Percentiles rank a stretch among this genome's conserved stretches.
Conservation (phyloP, 176 grass and related monocot genomes). For the Triticum monococcum region DNA sequence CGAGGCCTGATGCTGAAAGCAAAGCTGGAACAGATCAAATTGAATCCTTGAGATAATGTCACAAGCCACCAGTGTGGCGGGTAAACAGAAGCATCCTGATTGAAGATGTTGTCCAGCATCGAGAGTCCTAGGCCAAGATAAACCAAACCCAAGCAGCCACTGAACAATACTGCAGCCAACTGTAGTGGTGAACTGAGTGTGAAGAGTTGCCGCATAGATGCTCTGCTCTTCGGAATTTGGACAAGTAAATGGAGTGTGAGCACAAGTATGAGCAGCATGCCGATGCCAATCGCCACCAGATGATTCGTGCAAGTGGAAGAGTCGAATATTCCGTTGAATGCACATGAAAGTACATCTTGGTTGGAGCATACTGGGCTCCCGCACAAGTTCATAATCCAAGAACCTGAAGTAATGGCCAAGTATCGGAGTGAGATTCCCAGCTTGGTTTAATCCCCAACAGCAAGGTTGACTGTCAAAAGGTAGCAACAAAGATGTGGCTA, state of each 20-base stretch:
- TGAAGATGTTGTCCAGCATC: conserved; percentile 50
- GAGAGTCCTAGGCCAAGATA: conserved; percentile 50
- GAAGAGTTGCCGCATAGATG: conserved; percentile 10
- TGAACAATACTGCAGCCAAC: conserved; percentile 29
- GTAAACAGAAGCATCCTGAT: conserved; percentile 6
- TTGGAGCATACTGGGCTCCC: conserved; percentile 41
- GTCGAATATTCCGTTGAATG: conserved; percentile 24
- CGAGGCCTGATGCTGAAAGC: conserved; percentile 30
- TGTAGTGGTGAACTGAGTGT: conserved; percentile 26
- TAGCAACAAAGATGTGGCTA: not conserved
- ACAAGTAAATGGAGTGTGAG: conserved; percentile 45
- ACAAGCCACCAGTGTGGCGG: conserved; percentile 55
- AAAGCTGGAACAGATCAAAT: conserved; percentile 32
- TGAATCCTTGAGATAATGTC: conserved; percentile 48
- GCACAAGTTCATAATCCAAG: conserved; percentile 43
- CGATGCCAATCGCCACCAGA: conserved; percentile 24
- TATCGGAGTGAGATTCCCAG: not conserved
- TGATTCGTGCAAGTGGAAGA: conserved; percentile 82
- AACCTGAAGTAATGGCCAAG: conserved; percentile 34
- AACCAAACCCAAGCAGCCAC: conserved; percentile 49
- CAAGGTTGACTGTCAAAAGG: not conserved
- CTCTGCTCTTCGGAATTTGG: conserved; percentile 33
- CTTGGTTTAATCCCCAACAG: not conserved
- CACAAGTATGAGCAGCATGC: conserved; percentile 10
- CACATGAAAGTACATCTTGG: conserved; percentile 27